A percentile compares a stretch with the other conserved stretches of the same genome.
phyloP scores from a whole-genome alignment of 2,329 filamentous ascomycete species.

The Botryotinia narcissicola region DNA sequence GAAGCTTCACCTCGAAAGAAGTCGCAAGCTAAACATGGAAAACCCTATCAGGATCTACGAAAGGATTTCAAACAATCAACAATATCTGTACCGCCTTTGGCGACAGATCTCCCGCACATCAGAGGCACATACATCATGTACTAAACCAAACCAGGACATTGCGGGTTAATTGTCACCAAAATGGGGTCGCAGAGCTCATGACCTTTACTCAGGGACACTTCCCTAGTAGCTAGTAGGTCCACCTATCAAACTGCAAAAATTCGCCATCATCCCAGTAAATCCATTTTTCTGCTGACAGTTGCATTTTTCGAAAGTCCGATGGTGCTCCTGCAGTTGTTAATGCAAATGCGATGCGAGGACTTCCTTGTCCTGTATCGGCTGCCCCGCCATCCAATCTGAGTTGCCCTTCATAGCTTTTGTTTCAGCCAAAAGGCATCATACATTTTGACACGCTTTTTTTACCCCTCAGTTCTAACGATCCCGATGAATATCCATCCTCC shows the following conservation, averaged over 20 bases:
- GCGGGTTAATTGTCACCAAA: constrained; percentile 8
- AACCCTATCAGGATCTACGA: constrained; percentile 4
- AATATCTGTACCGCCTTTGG: constrained; percentile 20
- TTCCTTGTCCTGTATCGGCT: constrained; percentile 13
- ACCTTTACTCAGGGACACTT: constrained; percentile 13
- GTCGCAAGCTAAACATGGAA: constrained; percentile 3
- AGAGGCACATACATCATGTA: constrained; percentile 12
- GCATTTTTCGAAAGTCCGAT: not conserved
- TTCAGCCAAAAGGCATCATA: constrained; percentile 15
- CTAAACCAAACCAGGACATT: constrained; percentile 9
- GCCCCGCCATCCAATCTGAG: constrained; percentile 20
- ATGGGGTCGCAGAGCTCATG: constrained; percentile 22
- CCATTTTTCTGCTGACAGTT: not conserved
- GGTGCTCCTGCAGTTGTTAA: constrained; percentile 7
- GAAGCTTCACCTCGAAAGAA: constrained; percentile 14
- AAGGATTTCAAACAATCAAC: not conserved
- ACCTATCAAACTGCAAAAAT: constrained; percentile 13
- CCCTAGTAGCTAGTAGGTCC: not conserved
- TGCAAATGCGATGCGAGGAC: not conserved
- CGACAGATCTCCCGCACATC: constrained; percentile 20
- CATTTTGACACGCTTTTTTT: not conserved
- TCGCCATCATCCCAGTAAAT: constrained; percentile 15
- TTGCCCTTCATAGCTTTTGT: constrained; percentile 1
- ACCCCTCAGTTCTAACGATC: constrained; percentile 4
- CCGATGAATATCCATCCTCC: not conserved